phyloP scores from a whole-genome alignment of 2,329 filamentous ascomycete genomes.

The Fonsecaea pugnacius region DNA sequence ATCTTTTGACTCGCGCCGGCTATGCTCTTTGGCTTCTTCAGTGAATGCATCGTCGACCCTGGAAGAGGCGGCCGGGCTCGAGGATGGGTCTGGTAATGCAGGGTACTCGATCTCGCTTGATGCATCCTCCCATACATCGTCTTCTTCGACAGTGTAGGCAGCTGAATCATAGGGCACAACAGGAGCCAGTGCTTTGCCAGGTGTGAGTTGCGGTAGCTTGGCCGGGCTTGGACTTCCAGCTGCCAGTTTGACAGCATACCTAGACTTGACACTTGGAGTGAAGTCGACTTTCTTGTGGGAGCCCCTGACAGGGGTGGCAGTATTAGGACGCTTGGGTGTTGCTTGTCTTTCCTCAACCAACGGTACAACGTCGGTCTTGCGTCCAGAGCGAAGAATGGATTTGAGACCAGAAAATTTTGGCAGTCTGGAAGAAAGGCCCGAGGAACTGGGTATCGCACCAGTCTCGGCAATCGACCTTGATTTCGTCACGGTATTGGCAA shows the following conservation, averaged over 20 bases:
- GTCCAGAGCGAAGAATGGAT: conserved; percentile 63
- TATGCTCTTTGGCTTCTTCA: conserved; percentile 37
- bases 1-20: conserved; percentile 38
- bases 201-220: conserved; percentile 42
- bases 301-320: conserved; percentile 43
- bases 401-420: conserved; percentile 61
- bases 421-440: conserved; percentile 42
- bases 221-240: conserved; percentile 48
- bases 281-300: conserved; percentile 82
- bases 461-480: conserved; percentile 4
- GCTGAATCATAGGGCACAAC: conserved; percentile 37
- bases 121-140: conserved; percentile 33
- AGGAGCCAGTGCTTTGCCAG: conserved; percentile 26
- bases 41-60: conserved; percentile 26
- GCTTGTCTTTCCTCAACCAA: conserved; percentile 43
- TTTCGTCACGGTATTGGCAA: not conserved
- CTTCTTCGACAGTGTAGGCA: conserved; percentile 35
- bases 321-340: conserved; percentile 38
- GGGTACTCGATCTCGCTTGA: conserved; percentile 44
- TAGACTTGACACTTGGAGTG: conserved; percentile 68
- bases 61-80: conserved; percentile 20
- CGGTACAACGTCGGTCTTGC: conserved; percentile 58
- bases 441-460: not conserved
- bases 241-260: conserved; percentile 43
- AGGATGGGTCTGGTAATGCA: conserved; percentile 38